Conservation (phyloP, 179 eudicot genomes). For the Beta macrorhiza region DNA sequence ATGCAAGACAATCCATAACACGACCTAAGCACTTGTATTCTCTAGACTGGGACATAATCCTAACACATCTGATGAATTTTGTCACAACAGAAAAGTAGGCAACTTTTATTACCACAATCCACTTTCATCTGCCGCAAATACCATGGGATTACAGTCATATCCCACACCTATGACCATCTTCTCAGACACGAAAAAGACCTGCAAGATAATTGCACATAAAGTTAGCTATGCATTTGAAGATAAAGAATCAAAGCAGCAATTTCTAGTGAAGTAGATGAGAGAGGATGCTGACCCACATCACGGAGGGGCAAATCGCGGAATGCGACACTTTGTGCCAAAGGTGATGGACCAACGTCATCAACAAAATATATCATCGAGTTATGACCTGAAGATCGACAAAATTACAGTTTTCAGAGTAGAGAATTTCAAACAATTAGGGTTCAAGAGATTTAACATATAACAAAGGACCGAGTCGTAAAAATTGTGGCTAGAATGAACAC, state of each 20-base stretch:
- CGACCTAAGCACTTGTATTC: background rate
- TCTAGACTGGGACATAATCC: background rate
- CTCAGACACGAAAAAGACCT: conserved; percentile 91
- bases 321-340: conserved; percentile 93
- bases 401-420: background rate
- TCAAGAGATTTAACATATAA: background rate
- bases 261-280: conserved; percentile 36
- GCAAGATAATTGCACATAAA: conserved; percentile 29
- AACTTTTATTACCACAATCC: conserved; percentile 67
- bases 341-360: conserved; percentile 97
- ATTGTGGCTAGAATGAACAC: background rate
- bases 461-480: background rate
- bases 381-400: conserved; percentile 62
- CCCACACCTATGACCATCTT: conserved; percentile 93
- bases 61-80: background rate
- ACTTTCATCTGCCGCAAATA: conserved; percentile 85
- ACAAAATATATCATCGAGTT: conserved; percentile 97
- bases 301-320: conserved; percentile 98
- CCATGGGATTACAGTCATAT: conserved; percentile 89
- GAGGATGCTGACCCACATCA: conserved; percentile 99
- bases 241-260: conserved; percentile 7
- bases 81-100: conserved; percentile 3
- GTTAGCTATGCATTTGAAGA: conserved; percentile 22
- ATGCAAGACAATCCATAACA: background rate
- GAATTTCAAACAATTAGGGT: background rate